These are phyloP conservation scores for Casuarina equisetifolia DNA, from an alignment of 306 rosid species.

Conservation along the genomic window DNA sequence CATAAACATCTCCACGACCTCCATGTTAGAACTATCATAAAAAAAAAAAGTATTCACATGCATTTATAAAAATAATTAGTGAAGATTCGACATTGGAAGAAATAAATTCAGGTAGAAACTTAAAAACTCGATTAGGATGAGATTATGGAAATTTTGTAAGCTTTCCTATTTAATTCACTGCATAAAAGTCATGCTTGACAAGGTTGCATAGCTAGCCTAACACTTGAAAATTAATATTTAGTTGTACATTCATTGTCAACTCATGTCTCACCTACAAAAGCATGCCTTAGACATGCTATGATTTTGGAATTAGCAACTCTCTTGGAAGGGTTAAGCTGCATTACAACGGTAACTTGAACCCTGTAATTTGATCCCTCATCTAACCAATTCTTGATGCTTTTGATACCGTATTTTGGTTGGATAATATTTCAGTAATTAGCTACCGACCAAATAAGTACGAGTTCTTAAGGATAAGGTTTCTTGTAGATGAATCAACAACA, in stretches of 20 bases:
- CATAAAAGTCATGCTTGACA: too few relatives aligned
- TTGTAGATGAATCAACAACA: conserved; percentile 61
- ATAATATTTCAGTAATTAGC: conserved; percentile 68
- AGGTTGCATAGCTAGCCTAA: too few relatives aligned
- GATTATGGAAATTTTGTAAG: too few relatives aligned
- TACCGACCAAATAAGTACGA: conserved; percentile 85
- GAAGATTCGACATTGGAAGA: too few relatives aligned
- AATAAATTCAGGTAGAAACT: too few relatives aligned
- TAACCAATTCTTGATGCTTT: conserved; percentile 35
- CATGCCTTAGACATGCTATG: neutral
- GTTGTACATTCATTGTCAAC: neutral
- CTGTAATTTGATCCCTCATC: conserved; percentile 19
- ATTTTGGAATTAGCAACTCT: neutral
- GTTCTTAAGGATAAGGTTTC: conserved; percentile 80
- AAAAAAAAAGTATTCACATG: too few relatives aligned
- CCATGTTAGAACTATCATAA: too few relatives aligned
- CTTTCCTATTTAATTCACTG: too few relatives aligned
- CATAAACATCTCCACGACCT: too few relatives aligned
- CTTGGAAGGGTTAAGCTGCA: neutral
- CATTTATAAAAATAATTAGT: too few relatives aligned
- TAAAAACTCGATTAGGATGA: too few relatives aligned
- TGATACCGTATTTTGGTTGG: conserved; percentile 60
- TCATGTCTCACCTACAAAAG: neutral
- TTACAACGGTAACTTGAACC: conserved; percentile 1
- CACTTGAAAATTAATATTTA: too few relatives aligned